Evolutionary conservation across 108 stramenopile genomes (phyloP).

Genomic region (Nannochloropsis granulata): DNA sequence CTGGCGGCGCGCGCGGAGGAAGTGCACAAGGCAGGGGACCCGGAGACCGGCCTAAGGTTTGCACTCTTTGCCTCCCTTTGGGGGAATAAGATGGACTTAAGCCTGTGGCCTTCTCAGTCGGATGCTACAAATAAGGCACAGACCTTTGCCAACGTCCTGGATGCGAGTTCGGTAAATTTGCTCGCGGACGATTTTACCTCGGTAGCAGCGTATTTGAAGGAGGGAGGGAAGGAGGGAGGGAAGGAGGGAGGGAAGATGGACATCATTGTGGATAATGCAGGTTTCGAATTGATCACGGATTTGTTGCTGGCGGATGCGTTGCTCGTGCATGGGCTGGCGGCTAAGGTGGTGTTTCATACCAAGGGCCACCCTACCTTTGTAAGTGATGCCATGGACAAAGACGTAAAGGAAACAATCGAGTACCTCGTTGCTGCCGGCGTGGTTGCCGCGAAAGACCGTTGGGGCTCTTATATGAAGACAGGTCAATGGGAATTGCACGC

Average conservation of each 20-base stretch:
- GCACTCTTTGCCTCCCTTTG: slow-evolving; percentile 49
- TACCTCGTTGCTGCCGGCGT: slow-evolving; percentile 38
- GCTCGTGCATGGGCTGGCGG: slow-evolving; percentile 55
- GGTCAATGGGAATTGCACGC: slow-evolving; percentile 70
- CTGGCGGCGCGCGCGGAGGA: neutral
- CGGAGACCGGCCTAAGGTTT: slow-evolving; percentile 9
- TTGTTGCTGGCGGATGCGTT: slow-evolving; percentile 72
- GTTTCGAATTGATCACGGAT: slow-evolving; percentile 87
- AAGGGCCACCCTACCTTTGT: slow-evolving; percentile 95
- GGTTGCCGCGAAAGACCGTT: slow-evolving; percentile 52
- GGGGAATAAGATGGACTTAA: slow-evolving; percentile 93
- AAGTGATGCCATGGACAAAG: slow-evolving; percentile 77
- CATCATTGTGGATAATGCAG: slow-evolving; percentile 92
- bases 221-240: slow-evolving; percentile 48
- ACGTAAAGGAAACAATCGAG: slow-evolving; percentile 36
- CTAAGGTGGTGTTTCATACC: slow-evolving; percentile 49
- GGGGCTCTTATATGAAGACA: slow-evolving; percentile 50
- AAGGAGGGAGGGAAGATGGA: slow-evolving; percentile 60
- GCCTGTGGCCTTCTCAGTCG: slow-evolving; percentile 73
- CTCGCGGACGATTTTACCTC: slow-evolving; percentile 63
- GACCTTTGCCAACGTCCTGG: slow-evolving; percentile 57
- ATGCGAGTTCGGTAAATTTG: slow-evolving; percentile 54
- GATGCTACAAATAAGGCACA: slow-evolving; percentile 32
- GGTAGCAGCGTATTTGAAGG: neutral
- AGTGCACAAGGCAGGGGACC: neutral